Evolutionary conservation across 495 filamentous ascomycete genomes (phyloP), one percentile per base, ranked within the genome.

Genomic region (Apiosordaria backusii): DNA sequence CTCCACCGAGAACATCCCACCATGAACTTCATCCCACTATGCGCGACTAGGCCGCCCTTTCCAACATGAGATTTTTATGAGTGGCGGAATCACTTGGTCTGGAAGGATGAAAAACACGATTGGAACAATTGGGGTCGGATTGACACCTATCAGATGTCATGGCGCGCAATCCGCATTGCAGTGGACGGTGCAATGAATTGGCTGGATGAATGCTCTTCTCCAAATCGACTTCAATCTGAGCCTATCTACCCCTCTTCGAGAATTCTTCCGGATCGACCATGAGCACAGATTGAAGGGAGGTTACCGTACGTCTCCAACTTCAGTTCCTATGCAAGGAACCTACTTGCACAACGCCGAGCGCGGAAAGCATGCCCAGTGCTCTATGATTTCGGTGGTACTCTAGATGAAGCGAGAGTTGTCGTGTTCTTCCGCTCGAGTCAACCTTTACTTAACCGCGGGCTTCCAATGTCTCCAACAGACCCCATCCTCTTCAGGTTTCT

Each of bases 191-290:
- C 35, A 45, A 13, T 45, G 35, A 45, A 45, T 45, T 13, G 35
- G 35, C 35, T 15, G 35, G 35, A 15, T 45, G 35, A 45, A 45
- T 45, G 35, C 9, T 13, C 57, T 21, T 55, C 61, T 60, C 66
- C 61, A 64, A 67, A 64, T 63, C 53, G 55, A 57, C 66, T 55
- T 60, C 66, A 53, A 55, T 54, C 61, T 60, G 15, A 13, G 4
- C 19, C 50, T 57, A 25, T 13, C 52, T 53, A 63, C 61, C 65
- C 65, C 65, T 67, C 61, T 63, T 52, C 60, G 15, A 19, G 23
- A 60, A 67, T 60, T 67, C 55, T 60, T 63, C 55, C 65, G 54
- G 60, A 15, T 55, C 22, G 19, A 21, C 52, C 18, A 0, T 3
- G 10, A 45, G 6, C 5, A 45, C 35, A 45, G 10, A 7, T 18